A percentile compares a stretch with the other conserved stretches of the same genome.
These are phyloP conservation scores for Boletus rubescentipes DNA, from an alignment of 768 basidiomycete genomes.

Conservation along the genomic window DNA sequence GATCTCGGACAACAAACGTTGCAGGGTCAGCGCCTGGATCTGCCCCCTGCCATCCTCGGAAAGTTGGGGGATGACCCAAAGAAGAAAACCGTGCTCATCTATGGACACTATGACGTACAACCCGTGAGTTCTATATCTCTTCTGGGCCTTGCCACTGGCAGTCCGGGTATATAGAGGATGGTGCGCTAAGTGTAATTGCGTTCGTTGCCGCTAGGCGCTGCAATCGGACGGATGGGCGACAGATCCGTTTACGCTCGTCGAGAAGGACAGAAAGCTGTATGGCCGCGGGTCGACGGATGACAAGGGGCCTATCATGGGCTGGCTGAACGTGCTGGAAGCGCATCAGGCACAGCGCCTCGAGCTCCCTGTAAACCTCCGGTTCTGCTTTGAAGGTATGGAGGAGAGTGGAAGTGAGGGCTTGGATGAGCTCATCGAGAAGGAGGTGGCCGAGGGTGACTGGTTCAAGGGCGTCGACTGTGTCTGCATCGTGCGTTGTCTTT, in stretches of 20 bases:
- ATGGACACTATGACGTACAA: conserved; percentile 96
- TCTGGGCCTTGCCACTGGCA: too few species aligned
- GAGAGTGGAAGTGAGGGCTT: conserved; percentile 91
- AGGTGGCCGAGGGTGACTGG: conserved; percentile 69
- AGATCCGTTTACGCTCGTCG: conserved; percentile 75
- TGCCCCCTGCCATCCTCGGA: conserved; percentile 86
- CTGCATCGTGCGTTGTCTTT: conserved; percentile 68
- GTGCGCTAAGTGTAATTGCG: not conserved
- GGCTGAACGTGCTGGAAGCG: conserved; percentile 89
- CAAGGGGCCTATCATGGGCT: conserved; percentile 87
- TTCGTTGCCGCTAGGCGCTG: conserved; percentile 37
- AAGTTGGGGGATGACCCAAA: conserved; percentile 75
- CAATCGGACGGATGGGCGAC: conserved; percentile 82
- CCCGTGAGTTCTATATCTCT: conserved; percentile 50
- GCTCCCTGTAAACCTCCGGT: conserved; percentile 86
- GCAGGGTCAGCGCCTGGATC: conserved; percentile 66
- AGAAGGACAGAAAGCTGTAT: conserved; percentile 58
- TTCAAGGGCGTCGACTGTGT: conserved; percentile 89
- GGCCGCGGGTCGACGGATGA: conserved; percentile 93
- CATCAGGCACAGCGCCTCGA: conserved; percentile 63
- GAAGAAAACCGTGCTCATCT: conserved; percentile 93
- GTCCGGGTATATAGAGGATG: too few species aligned
- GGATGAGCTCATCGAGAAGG: conserved; percentile 78
- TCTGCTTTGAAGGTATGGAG: conserved; percentile 98
- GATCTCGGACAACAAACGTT: conserved; percentile 76